Percentiles rank a stretch among this genome's conserved stretches.
phyloP scores from a whole-genome alignment of 352 stramenopile species.

The Chrysophaeum taylorii region DNA sequence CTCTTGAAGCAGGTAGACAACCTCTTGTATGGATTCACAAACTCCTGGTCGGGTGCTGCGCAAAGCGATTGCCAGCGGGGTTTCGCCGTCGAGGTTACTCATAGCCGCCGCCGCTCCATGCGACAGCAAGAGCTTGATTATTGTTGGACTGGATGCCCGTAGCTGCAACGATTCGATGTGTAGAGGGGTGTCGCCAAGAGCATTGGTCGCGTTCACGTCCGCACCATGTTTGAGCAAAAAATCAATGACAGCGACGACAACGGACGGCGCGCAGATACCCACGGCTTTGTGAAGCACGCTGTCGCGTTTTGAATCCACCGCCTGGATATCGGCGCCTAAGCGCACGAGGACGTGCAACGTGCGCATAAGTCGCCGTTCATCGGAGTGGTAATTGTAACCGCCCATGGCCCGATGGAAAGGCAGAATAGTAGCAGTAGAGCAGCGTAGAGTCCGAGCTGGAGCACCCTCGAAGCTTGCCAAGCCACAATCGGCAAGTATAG shows the following conservation, averaged over 20 bases:
- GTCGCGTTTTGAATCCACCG: constrained; percentile 8
- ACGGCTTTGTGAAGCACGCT: constrained; percentile 24
- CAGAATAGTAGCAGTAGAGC: background rate
- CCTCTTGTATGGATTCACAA: too few species aligned
- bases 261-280: background rate
- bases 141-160: background rate
- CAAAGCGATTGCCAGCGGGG: too few species aligned
- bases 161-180: constrained; percentile 10
- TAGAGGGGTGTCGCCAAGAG: constrained; percentile 14
- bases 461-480: background rate
- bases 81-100: too few species aligned
- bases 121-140: background rate
- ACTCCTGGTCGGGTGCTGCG: too few species aligned
- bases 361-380: background rate
- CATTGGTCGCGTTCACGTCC: background rate
- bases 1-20: too few species aligned
- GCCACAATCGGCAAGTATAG: background rate
- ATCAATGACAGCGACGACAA: background rate
- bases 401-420: constrained; percentile 16
- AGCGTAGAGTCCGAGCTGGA: background rate
- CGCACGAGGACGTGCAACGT: background rate
- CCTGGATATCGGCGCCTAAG: constrained; percentile 14
- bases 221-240: constrained; percentile 6
- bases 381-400: constrained; percentile 19
- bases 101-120: background rate